Base-by-base conservation (phyloP, 495 filamentous ascomycete species). In the Aspergillus sclerotiicarbonarius region DNA sequence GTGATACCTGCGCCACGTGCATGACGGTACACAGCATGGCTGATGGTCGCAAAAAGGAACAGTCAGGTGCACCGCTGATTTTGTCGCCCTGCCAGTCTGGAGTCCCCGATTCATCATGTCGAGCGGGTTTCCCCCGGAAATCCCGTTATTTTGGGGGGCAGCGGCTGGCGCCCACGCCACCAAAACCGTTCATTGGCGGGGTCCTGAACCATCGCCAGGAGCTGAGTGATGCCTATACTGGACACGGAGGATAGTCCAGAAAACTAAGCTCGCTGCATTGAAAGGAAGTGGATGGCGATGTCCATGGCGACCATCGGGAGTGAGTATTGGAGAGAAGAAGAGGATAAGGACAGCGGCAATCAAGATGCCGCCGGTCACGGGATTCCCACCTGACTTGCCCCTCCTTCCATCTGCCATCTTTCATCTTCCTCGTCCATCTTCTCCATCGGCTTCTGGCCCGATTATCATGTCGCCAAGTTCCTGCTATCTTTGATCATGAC, bases 1-100 rank as follows among this genome's bases (percentile, higher is more conserved):
- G 47, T 50, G 13, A 50, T 8, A 50, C 47, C 46, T 31, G 20
- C 12, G 6, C 47, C 47, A 50, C 47, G 47, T 50, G 47, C 29
- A 10, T 9, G 12, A 16, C n/a, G 47, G 7, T 31, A 32, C 47
- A 50, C 47, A 16, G 16, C 8, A 50, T 50, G 10, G 20, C 29
- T 29, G 25, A 25, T 25, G 25, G 25, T 25, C 25, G 25, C 25
- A 25, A 25, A 25, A 25, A 5, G 5, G 25, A 25, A 25, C 25
- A n/a, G 25, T 25, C 25, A 25, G 25, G 25, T 25, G 25, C 5
- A 25, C 13, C 47, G 18, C 18, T 16, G 20, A 16, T 6, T 25
- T 8, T 18, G 5, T 29, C 4, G 31, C 47, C 3, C 13, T n/a
- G 15, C 10, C n/a, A 16, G 9, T 8, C 16, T 21, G 44, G 18